phyloP scores from a whole-genome alignment of 805 yeast species.

The Sugiyamaella americana region DNA sequence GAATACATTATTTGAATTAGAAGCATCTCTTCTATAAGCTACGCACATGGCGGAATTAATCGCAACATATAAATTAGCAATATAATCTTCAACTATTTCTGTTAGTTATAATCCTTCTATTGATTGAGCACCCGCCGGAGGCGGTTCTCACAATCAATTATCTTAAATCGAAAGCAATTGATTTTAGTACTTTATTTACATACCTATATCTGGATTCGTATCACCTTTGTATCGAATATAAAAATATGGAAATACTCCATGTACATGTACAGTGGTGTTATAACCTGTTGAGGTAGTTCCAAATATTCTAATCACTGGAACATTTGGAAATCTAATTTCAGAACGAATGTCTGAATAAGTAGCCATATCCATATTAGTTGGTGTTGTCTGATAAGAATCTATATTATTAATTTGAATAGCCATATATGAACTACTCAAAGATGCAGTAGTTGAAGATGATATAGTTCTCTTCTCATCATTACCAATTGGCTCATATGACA shows the following conservation, averaged over 20 bases:
- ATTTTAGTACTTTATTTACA: too few relatives aligned
- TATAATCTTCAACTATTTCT: constrained; percentile 13
- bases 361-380: constrained; percentile 8
- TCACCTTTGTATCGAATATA: constrained; percentile 56
- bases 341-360: constrained; percentile 2
- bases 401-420: constrained; percentile 26
- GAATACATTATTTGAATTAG: constrained; percentile 18
- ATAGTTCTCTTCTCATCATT: background rate
- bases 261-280: constrained; percentile 63
- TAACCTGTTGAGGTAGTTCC: constrained; percentile 63
- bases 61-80: constrained; percentile 15
- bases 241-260: constrained; percentile 78
- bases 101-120: background rate
- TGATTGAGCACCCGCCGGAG: background rate
- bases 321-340: constrained; percentile 31
- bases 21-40: constrained; percentile 23
- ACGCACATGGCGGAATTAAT: constrained; percentile 27
- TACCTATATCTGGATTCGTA: constrained; percentile 15
- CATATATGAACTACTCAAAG: background rate
- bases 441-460: background rate
- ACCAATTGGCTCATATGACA: background rate
- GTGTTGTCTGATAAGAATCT: constrained; percentile 27
- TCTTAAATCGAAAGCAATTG: too few relatives aligned
- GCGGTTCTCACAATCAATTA: too few relatives aligned
- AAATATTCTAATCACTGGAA: constrained; percentile 72